Percentiles rank a stretch among this genome's conserved stretches.
Conservation (phyloP, 2,329 filamentous ascomycete species). For the Delphinella strobiligena region DNA sequence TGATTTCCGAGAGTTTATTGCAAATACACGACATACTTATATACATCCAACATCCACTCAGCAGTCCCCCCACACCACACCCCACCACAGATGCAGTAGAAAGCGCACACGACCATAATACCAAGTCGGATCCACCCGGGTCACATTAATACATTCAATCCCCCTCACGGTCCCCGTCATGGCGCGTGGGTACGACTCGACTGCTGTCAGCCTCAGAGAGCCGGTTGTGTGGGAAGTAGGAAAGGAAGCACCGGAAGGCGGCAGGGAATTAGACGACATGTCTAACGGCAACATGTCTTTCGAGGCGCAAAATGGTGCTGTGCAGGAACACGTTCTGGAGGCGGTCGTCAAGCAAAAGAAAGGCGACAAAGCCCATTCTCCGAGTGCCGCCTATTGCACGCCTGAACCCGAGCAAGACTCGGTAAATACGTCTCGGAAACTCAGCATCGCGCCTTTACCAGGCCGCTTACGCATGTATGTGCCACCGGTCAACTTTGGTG, state of each 20-base stretch:
- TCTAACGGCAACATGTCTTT: not conserved
- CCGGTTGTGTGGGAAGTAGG: not conserved
- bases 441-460: constrained; percentile 4
- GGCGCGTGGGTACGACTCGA: not conserved
- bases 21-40: too few relatives aligned
- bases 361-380: too few relatives aligned
- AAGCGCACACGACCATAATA: too few relatives aligned
- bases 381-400: too few relatives aligned
- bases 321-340: not conserved
- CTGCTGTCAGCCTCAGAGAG: not conserved
- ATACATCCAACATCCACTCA: too few relatives aligned
- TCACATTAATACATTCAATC: not conserved
- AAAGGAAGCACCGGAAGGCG: not conserved
- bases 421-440: constrained; percentile 3
- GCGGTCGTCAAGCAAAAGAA: too few relatives aligned
- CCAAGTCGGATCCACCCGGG: too few relatives aligned
- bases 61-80: too few relatives aligned
- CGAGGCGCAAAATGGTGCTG: not conserved
- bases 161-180: not conserved
- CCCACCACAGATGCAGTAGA: too few relatives aligned
- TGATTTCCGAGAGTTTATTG: too few relatives aligned
- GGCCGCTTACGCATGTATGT: constrained; percentile 24
- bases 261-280: not conserved
- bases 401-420: not conserved
- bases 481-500: constrained; percentile 63